Conservation (phyloP, 1,284 basidiomycete genomes). For the Pisolithus thermaeus region DNA sequence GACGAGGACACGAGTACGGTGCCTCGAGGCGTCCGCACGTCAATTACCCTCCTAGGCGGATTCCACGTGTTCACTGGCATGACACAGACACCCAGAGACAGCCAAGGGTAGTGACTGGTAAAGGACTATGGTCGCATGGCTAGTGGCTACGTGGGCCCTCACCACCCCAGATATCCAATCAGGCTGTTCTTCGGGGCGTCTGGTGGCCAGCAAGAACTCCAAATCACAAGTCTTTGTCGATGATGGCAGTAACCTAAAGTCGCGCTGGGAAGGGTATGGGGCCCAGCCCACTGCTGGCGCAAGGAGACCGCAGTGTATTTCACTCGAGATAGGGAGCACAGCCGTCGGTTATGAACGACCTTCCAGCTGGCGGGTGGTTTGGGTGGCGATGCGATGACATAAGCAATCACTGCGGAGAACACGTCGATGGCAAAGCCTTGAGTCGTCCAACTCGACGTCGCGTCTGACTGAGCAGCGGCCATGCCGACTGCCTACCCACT, state of each 20-base stretch:
- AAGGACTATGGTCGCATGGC: background rate
- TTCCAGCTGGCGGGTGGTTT: too few relatives aligned
- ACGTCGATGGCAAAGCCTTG: background rate
- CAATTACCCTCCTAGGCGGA: constrained; percentile 5
- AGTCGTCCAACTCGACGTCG: constrained; percentile 41
- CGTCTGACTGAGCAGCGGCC: constrained; percentile 24
- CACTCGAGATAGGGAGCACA: too few relatives aligned
- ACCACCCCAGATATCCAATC: background rate
- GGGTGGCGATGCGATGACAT: background rate
- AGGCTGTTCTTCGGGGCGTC: too few relatives aligned
- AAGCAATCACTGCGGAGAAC: background rate
- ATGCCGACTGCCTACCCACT: constrained; percentile 66
- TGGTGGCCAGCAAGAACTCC: too few relatives aligned
- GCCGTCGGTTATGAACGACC: background rate
- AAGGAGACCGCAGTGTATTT: too few relatives aligned
- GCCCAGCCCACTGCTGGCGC: too few relatives aligned
- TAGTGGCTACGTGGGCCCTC: background rate
- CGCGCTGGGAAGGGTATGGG: too few relatives aligned
- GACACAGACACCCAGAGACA: background rate
- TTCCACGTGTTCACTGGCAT: constrained; percentile 1
- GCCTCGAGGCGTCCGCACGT: constrained; percentile 29
- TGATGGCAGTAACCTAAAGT: too few relatives aligned
- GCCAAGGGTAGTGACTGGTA: too few relatives aligned
- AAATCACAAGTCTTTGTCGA: too few relatives aligned
- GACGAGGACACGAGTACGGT: constrained; percentile 20